A percentile compares a stretch with the other conserved stretches of the same genome.
Evolutionary conservation across 805 yeast species (phyloP).

Genomic region (Kregervanrija fluxuum): DNA sequence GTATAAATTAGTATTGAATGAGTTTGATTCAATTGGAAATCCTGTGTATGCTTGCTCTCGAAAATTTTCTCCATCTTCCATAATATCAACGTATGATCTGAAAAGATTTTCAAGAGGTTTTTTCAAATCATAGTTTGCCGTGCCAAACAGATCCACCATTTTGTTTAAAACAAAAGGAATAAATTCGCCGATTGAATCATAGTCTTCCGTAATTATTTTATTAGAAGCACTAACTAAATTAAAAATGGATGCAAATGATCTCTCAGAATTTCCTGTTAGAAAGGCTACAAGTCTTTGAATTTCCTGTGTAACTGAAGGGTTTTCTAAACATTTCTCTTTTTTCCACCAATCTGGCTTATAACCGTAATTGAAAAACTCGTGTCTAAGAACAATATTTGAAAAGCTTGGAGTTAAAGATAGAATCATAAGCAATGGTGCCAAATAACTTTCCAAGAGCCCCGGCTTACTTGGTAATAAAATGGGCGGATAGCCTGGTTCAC

Average conservation of each 20-base stretch:
- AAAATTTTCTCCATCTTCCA: conserved; percentile 8
- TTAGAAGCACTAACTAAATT: conserved; percentile 27
- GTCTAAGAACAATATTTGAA: conserved; percentile 24
- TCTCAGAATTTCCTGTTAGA: conserved; percentile 26
- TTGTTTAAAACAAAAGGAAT: conserved; percentile 16
- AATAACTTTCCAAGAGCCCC: conserved; percentile 31
- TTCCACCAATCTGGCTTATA: conserved; percentile 35
- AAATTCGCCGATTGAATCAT: conserved; percentile 24
- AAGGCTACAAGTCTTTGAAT: conserved; percentile 33
- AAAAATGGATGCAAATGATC: conserved; percentile 33
- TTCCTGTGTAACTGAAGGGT: conserved; percentile 28
- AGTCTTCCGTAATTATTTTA: conserved; percentile 19
- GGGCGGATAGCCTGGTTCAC: conserved; percentile 20
- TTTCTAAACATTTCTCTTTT: conserved; percentile 20
- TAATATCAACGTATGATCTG: conserved; percentile 3
- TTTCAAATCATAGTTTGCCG: conserved; percentile 8
- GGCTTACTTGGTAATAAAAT: conserved; percentile 29
- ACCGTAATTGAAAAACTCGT: conserved; percentile 28
- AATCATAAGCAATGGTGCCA: conserved; percentile 35
- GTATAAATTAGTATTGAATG: conserved; percentile 24
- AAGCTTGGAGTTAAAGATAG: conserved; percentile 32
- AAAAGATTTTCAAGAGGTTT: conserved; percentile 14
- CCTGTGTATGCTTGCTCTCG: conserved; percentile 2
- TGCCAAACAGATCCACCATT: conserved; percentile 15
- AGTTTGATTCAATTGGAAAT: conserved; percentile 27